Base-by-base conservation (phyloP, 1,139 yeast species). In the Suhomyces bokatorum region DNA sequence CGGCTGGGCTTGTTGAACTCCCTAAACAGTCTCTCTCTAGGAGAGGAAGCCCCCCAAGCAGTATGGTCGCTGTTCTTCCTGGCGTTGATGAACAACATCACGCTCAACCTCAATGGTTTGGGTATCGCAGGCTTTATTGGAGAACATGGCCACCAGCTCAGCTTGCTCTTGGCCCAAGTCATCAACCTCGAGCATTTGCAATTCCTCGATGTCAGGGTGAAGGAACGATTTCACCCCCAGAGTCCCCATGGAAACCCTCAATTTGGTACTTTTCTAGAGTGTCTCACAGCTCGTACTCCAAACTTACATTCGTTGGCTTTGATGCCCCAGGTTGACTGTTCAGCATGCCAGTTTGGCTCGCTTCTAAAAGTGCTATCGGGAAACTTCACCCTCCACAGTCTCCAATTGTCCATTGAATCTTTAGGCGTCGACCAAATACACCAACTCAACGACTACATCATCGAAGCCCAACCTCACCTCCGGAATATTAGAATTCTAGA, bases 51-150 rank as follows among this genome's bases (percentile, higher is more conserved):
- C 26, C 40, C 38, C 6, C 41, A 37, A 13, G 52, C 54, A 6
- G 33, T 45, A 2, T 60, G 63, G 64, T 32, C 51, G 13, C 34
- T 42, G 13, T 56, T 60, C 40, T 56, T 60, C 32, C 31, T 41
- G 10, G 50, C 38, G 2, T 42, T 56, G 13, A 27, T 37, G 1
- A 38, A 41, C 2, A 36, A 40, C 3, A 30, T 30, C 2, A 20
- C 29, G 15, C 43, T 59, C 15, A 12, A 24, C 9, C 39, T 60
- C 17, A 24, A 24, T 4, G 39, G 48, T 2, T 47, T 60, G 22
- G 56, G 49, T 2, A 38, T 60, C 11, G 60, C 57, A 29, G 62
- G 62, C 9, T 51, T 41, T 34, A 46, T 59, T 14, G 53, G 54
- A 3, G 47, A 44, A 27, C 32, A 43, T 7, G 60, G 56, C 3